These are phyloP conservation scores for Neopestalotiopsis clavispora DNA, from an alignment of 2,329 filamentous ascomycete genomes.

Conservation along the genomic window DNA sequence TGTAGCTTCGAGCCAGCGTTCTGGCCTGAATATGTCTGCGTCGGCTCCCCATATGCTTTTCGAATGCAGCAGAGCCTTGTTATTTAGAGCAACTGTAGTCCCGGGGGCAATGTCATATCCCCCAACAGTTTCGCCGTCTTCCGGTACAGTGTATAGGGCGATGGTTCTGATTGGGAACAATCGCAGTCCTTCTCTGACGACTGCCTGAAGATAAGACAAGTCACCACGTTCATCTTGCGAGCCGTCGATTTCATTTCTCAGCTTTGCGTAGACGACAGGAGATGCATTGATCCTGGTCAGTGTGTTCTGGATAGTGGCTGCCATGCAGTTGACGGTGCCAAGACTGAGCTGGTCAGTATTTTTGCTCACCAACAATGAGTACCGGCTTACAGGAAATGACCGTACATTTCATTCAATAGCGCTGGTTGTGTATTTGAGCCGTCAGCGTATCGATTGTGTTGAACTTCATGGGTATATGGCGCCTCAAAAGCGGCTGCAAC, in stretches of 20 bases:
- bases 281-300: conserved; percentile 20
- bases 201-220: conserved; percentile 41
- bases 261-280: conserved; percentile 18
- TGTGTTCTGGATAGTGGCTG: conserved; percentile 12
- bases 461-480: background rate
- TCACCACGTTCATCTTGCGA: conserved; percentile 21
- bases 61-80: conserved; percentile 42
- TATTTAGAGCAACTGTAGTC: conserved; percentile 42
- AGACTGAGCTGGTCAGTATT: conserved; percentile 18
- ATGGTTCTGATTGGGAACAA: conserved; percentile 40
- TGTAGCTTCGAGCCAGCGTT: conserved; percentile 46
- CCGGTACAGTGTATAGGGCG: conserved; percentile 35
- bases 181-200: conserved; percentile 45
- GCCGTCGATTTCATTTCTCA: conserved; percentile 22
- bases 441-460: too few relatives aligned
- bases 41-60: conserved; percentile 39
- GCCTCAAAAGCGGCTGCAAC: background rate
- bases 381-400: background rate
- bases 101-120: conserved; percentile 43
- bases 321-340: conserved; percentile 20
- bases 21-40: conserved; percentile 43
- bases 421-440: too few relatives aligned
- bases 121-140: conserved; percentile 30
- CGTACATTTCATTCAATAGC: background rate
- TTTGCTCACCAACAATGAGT: background rate